Evolutionary conservation across 257 asterid genomes (phyloP).

Genomic region (Verbena officinalis): DNA sequence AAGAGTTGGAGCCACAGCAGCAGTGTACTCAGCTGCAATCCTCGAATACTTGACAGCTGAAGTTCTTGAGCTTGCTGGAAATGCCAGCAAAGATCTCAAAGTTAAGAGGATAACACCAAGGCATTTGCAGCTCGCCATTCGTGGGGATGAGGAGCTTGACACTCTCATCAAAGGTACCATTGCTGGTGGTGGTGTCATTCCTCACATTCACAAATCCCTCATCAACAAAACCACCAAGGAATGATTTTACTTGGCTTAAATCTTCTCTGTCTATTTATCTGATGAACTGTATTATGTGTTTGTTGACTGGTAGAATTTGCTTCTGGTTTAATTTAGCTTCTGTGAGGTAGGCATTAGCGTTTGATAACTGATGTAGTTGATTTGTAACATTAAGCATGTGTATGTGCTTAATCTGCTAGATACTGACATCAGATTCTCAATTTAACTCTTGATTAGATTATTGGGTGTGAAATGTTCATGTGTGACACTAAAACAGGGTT

Average conservation of each 20-base stretch:
- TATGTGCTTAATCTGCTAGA: neutral
- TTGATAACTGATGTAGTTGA: constrained; percentile 26
- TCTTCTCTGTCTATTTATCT: constrained; percentile 12
- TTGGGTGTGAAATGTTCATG: too few species aligned
- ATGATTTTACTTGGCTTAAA: constrained; percentile 34
- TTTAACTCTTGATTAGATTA: neutral
- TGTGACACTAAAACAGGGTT: too few species aligned
- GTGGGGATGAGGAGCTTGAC: constrained; percentile 97
- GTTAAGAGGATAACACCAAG: constrained; percentile 96
- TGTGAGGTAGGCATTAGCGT: constrained; percentile 33
- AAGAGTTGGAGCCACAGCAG: constrained; percentile 95
- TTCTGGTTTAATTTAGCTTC: constrained; percentile 23
- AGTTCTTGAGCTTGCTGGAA: constrained; percentile 95
- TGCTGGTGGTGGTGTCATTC: constrained; percentile 98
- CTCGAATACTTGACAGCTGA: constrained; percentile 92
- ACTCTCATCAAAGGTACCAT: constrained; percentile 95
- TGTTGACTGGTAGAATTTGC: constrained; percentile 20
- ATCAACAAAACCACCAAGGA: constrained; percentile 98
- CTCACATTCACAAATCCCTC: constrained; percentile 98
- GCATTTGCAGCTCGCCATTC: constrained; percentile 91
- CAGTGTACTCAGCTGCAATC: constrained; percentile 91
- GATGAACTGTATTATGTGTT: constrained; percentile 13
- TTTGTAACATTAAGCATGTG: constrained; percentile 11
- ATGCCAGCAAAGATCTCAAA: constrained; percentile 93
- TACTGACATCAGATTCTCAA: neutral